These are phyloP conservation scores for Gossypium rotundifolium DNA, from an alignment of 345 rosid genomes.

Conservation along the genomic window DNA sequence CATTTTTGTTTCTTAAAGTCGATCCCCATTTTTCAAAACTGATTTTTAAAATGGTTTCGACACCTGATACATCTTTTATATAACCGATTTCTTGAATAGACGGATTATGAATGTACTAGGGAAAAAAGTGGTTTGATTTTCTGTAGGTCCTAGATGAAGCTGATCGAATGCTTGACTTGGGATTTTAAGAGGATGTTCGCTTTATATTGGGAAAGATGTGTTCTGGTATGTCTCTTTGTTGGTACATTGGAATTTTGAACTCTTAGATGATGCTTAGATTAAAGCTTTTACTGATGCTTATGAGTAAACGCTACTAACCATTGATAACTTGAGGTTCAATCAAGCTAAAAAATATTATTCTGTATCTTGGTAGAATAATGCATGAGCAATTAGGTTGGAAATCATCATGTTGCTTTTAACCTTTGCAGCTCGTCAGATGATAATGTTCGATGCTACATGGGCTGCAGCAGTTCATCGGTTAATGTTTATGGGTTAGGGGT, in stretches of 20 bases:
- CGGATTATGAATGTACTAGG: background rate
- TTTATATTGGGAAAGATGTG: constrained; percentile 72
- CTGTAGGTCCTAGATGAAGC: constrained; percentile 95
- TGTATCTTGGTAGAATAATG: background rate
- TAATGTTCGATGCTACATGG: constrained; percentile 99
- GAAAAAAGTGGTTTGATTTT: constrained; percentile 2
- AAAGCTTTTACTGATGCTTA: background rate
- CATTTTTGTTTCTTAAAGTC: too few species aligned
- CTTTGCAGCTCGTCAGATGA: constrained; percentile 80
- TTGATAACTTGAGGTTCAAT: background rate
- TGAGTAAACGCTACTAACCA: background rate
- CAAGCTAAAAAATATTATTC: background rate
- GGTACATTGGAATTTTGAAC: background rate
- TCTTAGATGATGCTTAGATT: background rate
- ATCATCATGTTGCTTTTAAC: constrained; percentile 8
- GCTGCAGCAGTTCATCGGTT: constrained; percentile 75
- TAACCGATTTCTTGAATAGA: background rate
- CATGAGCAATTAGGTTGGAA: background rate
- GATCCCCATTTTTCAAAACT: too few species aligned
- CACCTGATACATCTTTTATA: background rate
- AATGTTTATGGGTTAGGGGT: too few species aligned
- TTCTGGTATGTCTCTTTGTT: constrained; percentile 42
- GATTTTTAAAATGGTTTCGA: too few species aligned
- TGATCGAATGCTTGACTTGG: constrained; percentile 99
- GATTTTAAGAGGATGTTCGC: constrained; percentile 88